A percentile compares a stretch with the other conserved stretches of the same genome.
Conservation (phyloP, 225 moss, liverwort and hornwort species). For the Lunularia cruciata region DNA sequence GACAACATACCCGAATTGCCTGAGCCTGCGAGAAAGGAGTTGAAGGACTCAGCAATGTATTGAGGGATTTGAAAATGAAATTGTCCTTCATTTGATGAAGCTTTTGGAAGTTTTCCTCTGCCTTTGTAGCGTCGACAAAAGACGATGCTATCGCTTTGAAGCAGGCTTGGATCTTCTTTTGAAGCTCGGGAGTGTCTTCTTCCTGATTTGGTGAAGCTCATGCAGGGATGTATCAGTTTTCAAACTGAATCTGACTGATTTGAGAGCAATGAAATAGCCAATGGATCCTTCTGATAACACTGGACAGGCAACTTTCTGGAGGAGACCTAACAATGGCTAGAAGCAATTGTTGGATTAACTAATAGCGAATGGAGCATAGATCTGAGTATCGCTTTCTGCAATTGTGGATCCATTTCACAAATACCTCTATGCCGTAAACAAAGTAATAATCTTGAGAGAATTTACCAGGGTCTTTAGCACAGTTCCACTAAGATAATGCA, state of each 20-base stretch:
- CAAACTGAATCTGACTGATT: neutral
- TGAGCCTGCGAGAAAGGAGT: slow-evolving; percentile 59
- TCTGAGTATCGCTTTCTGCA: no score
- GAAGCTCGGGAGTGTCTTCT: slow-evolving; percentile 70
- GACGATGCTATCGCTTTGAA: slow-evolving; percentile 64
- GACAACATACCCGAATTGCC: slow-evolving; percentile 55
- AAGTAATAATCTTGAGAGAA: no score
- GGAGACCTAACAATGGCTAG: no score
- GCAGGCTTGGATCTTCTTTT: slow-evolving; percentile 75
- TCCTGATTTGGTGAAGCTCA: slow-evolving; percentile 51
- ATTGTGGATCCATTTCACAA: no score
- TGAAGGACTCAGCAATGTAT: slow-evolving; percentile 58
- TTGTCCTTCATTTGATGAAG: slow-evolving; percentile 93
- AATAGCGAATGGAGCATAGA: no score
- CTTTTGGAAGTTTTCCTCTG: slow-evolving; percentile 76
- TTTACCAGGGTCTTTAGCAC: no score
- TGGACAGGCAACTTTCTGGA: no score
- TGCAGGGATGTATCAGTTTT: neutral
- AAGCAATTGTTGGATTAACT: no score
- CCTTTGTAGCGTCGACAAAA: slow-evolving; percentile 70
- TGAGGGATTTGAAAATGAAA: slow-evolving; percentile 60
- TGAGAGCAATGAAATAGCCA: no score
- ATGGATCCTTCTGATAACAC: no score
- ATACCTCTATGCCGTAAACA: no score
- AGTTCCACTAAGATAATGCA: no score